phyloP scores from a whole-genome alignment of 176 grass and related monocot genomes.

The Secale cereale region DNA sequence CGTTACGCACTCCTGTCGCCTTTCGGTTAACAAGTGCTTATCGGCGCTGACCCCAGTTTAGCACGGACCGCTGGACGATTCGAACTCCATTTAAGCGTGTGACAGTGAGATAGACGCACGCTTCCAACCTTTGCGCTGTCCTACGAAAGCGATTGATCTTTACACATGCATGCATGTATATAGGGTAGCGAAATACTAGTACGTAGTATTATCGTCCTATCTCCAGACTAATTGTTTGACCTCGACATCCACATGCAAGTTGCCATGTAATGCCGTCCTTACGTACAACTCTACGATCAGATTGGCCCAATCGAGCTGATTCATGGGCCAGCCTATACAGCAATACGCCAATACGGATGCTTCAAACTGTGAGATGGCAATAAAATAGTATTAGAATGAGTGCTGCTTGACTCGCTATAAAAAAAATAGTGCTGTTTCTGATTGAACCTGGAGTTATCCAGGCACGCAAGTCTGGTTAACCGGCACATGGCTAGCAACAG shows the following conservation, averaged over 20 bases:
- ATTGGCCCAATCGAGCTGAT: neutral
- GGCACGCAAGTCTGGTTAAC: no score
- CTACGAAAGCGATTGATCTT: constrained; percentile 7
- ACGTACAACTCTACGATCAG: neutral
- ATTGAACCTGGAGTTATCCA: neutral
- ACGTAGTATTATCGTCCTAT: neutral
- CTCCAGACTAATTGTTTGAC: neutral
- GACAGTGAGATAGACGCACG: neutral
- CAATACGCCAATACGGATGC: neutral
- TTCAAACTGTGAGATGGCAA: no score
- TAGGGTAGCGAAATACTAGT: no score
- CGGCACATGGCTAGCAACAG: no score
- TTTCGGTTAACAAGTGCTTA: constrained; percentile 17
- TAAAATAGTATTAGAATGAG: neutral
- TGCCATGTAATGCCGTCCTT: neutral
- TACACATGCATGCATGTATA: neutral
- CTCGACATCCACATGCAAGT: neutral
- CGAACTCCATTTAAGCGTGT: constrained; percentile 4
- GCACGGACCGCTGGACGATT: neutral
- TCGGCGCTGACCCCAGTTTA: constrained; percentile 11
- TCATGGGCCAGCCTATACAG: neutral
- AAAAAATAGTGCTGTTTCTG: neutral
- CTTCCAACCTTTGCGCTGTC: neutral
- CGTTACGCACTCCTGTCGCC: neutral
- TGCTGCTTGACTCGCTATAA: neutral